phyloP scores from a whole-genome alignment of 2,329 filamentous ascomycete species.

The Scedosporium aurantiacum region DNA sequence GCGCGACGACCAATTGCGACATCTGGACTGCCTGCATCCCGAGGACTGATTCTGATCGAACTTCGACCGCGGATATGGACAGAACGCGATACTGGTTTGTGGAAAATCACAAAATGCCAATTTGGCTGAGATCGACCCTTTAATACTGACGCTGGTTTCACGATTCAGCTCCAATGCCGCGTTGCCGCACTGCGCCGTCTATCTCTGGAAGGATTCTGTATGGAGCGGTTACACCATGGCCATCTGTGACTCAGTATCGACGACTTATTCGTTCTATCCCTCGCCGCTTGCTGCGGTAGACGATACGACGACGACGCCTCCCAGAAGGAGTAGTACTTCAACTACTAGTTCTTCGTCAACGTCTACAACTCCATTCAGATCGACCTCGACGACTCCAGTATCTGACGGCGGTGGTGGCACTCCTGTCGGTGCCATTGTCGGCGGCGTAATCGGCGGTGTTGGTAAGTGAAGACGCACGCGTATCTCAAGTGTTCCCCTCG shows the following conservation, averaged over 20 bases:
- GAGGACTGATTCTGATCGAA: not conserved
- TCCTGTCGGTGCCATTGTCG: constrained; percentile 4
- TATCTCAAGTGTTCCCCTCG: not conserved
- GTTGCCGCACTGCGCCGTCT: not conserved
- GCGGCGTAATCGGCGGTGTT: constrained; percentile 3
- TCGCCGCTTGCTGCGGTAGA: not conserved
- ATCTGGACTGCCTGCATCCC: constrained; percentile 6
- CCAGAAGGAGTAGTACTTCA: not conserved
- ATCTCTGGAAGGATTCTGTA: not conserved
- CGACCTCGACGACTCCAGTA: not conserved
- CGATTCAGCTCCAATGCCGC: not conserved
- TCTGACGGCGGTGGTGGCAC: not conserved
- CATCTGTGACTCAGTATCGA: not conserved
- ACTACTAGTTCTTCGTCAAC: not conserved
- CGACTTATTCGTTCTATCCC: constrained; percentile 3
- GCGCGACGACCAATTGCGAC: constrained; percentile 3
- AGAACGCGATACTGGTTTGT: constrained; percentile 5
- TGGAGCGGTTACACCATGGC: constrained; percentile 3
- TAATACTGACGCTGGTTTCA: not conserved
- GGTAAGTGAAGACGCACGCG: not conserved
- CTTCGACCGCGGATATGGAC: constrained; percentile 2
- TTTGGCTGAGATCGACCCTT: not conserved
- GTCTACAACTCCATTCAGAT: not conserved
- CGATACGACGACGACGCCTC: not conserved
- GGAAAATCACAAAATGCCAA: not conserved